These are phyloP conservation scores for Ramaria sp. DNA, from an alignment of 768 basidiomycete genomes.

Conservation along the genomic window DNA sequence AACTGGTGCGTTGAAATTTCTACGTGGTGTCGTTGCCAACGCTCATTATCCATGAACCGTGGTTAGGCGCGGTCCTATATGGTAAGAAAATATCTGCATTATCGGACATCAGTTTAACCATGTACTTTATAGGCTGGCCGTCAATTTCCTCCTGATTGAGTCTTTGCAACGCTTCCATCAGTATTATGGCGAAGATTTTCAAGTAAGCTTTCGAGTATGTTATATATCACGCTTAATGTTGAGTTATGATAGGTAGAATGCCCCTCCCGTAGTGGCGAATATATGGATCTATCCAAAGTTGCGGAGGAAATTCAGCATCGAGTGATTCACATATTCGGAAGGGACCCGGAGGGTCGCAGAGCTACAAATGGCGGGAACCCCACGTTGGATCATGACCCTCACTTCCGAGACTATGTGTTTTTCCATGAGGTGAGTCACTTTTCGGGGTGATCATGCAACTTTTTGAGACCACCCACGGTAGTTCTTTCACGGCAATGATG, in stretches of 20 bases:
- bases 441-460: background rate
- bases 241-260: constrained; percentile 60
- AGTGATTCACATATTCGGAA: constrained; percentile 97
- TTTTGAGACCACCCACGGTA: constrained; percentile 19
- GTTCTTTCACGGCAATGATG: constrained; percentile 94
- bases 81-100: background rate
- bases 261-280: constrained; percentile 93
- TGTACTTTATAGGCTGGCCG: constrained; percentile 63
- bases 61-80: constrained; percentile 17
- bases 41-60: background rate
- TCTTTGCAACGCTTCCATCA: constrained; percentile 95
- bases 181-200: constrained; percentile 88
- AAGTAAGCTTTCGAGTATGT: constrained; percentile 26
- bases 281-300: constrained; percentile 88
- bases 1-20: constrained; percentile 21
- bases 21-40: constrained; percentile 6
- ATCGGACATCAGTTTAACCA: background rate
- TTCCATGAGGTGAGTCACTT: constrained; percentile 73
- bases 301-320: constrained; percentile 98
- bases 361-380: constrained; percentile 88
- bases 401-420: constrained; percentile 95
- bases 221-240: no score
- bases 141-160: constrained; percentile 93
- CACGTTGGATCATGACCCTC: constrained; percentile 81
- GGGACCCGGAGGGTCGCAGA: constrained; percentile 75